These are phyloP conservation scores for Chalciporus sp. DNA, from an alignment of 1,284 basidiomycete genomes.

Conservation along the genomic window DNA sequence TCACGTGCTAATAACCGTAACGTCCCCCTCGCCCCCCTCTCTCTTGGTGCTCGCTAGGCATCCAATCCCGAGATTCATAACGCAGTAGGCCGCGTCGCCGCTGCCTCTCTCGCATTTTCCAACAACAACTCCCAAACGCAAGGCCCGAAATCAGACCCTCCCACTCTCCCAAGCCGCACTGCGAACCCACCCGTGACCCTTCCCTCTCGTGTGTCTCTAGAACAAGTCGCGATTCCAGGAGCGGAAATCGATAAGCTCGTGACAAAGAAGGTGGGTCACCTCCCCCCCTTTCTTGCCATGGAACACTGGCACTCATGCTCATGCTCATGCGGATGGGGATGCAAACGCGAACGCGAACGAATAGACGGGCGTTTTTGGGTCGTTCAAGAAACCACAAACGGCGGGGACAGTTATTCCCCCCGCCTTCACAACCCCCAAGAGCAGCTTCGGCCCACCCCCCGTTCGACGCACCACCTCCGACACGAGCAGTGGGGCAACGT, in stretches of 20 bases:
- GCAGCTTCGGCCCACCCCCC: conserved; percentile 60
- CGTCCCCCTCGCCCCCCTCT: neutral
- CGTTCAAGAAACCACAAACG: conserved; percentile 30
- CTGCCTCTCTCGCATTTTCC: conserved; percentile 48
- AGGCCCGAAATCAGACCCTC: conserved; percentile 33
- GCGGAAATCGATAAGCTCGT: conserved; percentile 32
- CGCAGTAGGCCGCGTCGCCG: conserved; percentile 51
- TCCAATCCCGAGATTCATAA: conserved; percentile 36
- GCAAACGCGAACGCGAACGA: too few species aligned
- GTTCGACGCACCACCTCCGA: conserved; percentile 39
- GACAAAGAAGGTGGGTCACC: conserved; percentile 22
- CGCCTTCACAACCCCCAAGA: conserved; percentile 50
- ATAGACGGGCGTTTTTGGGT: conserved; percentile 18
- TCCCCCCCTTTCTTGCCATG: neutral
- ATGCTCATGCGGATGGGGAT: too few species aligned
- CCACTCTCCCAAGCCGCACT: conserved; percentile 45
- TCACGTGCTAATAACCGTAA: neutral
- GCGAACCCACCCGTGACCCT: conserved; percentile 17
- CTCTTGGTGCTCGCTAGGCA: neutral
- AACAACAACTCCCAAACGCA: conserved; percentile 12
- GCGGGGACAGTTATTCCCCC: conserved; percentile 42
- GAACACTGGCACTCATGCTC: too few species aligned
- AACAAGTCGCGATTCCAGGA: conserved; percentile 9
- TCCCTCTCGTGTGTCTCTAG: conserved; percentile 4
- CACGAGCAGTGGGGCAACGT: neutral